Conservation (phyloP, 2,329 filamentous ascomycete species). For the Neonectria magnoliae region DNA sequence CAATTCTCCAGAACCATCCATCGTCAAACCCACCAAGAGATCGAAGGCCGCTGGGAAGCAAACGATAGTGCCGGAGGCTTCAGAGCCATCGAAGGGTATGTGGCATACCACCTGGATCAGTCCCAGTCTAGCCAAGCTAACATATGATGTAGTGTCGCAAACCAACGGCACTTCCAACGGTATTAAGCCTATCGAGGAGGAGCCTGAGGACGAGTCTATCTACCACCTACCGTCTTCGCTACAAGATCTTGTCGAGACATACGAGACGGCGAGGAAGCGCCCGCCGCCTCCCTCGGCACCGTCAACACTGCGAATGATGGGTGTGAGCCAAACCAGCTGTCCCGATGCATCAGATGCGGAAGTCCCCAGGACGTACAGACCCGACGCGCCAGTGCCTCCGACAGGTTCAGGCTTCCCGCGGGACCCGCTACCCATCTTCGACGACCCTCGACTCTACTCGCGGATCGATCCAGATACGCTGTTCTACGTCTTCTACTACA, state of each 20-base stretch:
- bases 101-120: constrained; percentile 9
- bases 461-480: constrained; percentile 94
- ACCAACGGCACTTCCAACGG: constrained; percentile 64
- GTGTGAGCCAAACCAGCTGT: constrained; percentile 75
- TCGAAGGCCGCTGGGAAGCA: constrained; percentile 59
- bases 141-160: constrained; percentile 48
- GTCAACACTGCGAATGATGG: constrained; percentile 78
- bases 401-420: constrained; percentile 89
- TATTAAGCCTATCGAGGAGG: constrained; percentile 56
- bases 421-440: constrained; percentile 89
- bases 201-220: constrained; percentile 77
- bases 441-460: constrained; percentile 87
- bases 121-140: constrained; percentile 19
- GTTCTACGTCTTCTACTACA: constrained; percentile 99
- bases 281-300: constrained; percentile 69
- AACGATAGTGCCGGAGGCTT: constrained; percentile 51
- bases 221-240: constrained; percentile 92
- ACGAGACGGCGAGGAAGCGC: constrained; percentile 82
- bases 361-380: constrained; percentile 83
- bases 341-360: constrained; percentile 84
- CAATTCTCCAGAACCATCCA: constrained; percentile 36
- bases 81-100: constrained; percentile 58
- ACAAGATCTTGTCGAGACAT: constrained; percentile 90
- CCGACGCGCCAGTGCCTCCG: constrained; percentile 78
- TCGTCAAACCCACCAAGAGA: constrained; percentile 49